phyloP scores from a whole-genome alignment of 2,329 filamentous ascomycete species.

The Ceratocystis lukuohia region DNA sequence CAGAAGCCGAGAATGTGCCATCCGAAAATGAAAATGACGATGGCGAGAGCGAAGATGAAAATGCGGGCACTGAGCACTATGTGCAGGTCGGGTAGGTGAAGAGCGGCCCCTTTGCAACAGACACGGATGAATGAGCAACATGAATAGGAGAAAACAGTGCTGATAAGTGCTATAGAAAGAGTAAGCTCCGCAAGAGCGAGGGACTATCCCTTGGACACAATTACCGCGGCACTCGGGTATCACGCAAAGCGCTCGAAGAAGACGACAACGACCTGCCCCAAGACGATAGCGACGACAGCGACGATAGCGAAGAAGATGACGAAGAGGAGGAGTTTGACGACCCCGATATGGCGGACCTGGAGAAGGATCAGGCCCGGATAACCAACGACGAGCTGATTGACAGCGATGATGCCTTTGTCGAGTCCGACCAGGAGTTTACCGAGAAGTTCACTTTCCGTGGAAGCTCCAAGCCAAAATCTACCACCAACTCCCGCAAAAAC shows the following conservation, averaged over 20 bases:
- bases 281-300: conserved; percentile 37
- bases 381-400: conserved; percentile 49
- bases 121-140: not conserved
- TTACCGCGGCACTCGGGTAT: conserved; percentile 67
- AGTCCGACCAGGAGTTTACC: conserved; percentile 74
- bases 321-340: conserved; percentile 43
- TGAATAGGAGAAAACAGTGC: not conserved
- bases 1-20: conserved; percentile 51
- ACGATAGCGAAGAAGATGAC: conserved; percentile 33
- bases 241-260: conserved; percentile 50
- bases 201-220: conserved; percentile 57
- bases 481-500: conserved; percentile 26
- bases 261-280: conserved; percentile 30
- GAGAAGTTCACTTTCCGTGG: conserved; percentile 55
- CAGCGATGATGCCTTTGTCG: conserved; percentile 59
- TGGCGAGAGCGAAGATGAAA: conserved; percentile 36
- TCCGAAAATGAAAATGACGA: conserved; percentile 41
- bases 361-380: conserved; percentile 33
- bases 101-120: not conserved
- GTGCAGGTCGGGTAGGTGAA: conserved; percentile 51
- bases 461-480: conserved; percentile 37
- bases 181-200: conserved; percentile 64
- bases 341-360: conserved; percentile 41
- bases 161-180: conserved; percentile 43
- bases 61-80: conserved; percentile 75